Percentiles rank a stretch among this genome's conserved stretches.
Evolutionary conservation across 2,329 filamentous ascomycete genomes (phyloP).

Genomic region (Mycosphaerella sp.): DNA sequence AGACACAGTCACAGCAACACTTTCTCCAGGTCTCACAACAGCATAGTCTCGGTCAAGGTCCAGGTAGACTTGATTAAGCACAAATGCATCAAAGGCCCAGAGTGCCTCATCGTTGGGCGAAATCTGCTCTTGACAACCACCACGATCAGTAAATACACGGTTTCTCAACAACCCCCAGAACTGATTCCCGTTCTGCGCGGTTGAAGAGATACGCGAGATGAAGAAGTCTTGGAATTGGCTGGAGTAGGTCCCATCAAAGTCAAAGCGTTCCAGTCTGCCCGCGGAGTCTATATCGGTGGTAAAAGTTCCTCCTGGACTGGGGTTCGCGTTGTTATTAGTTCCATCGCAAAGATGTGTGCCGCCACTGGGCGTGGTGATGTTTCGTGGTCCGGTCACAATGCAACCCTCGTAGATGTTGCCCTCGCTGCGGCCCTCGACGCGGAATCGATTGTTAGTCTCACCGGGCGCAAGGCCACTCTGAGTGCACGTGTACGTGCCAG

Average conservation of each 20-base stretch:
- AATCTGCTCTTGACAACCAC: constrained; percentile 19
- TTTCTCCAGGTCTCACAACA: constrained; percentile 2
- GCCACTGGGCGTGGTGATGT: constrained; percentile 19
- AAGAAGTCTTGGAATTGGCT: constrained; percentile 19
- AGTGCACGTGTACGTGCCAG: not conserved
- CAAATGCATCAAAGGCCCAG: constrained; percentile 16
- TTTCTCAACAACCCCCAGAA: constrained; percentile 24
- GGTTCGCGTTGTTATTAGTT: constrained; percentile 13
- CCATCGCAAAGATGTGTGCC: constrained; percentile 22
- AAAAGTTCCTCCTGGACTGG: constrained; percentile 15
- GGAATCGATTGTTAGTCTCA: constrained; percentile 12
- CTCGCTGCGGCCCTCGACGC: constrained; percentile 23
- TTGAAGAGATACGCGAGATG: constrained; percentile 17
- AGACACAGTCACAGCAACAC: not conserved
- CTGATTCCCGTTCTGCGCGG: not conserved
- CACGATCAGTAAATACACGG: constrained; percentile 7
- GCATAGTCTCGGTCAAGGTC: not conserved
- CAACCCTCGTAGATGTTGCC: constrained; percentile 23
- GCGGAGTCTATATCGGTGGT: constrained; percentile 20
- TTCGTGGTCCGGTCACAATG: constrained; percentile 14
- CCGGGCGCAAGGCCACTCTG: not conserved
- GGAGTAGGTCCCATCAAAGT: constrained; percentile 20
- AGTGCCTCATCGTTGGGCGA: constrained; percentile 1
- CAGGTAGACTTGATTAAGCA: constrained; percentile 1
- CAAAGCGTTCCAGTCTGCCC: constrained; percentile 9